Percentiles rank a stretch among this genome's conserved stretches.
Conservation (phyloP, 331 rosid species). For the Phaseolus coccineus region DNA sequence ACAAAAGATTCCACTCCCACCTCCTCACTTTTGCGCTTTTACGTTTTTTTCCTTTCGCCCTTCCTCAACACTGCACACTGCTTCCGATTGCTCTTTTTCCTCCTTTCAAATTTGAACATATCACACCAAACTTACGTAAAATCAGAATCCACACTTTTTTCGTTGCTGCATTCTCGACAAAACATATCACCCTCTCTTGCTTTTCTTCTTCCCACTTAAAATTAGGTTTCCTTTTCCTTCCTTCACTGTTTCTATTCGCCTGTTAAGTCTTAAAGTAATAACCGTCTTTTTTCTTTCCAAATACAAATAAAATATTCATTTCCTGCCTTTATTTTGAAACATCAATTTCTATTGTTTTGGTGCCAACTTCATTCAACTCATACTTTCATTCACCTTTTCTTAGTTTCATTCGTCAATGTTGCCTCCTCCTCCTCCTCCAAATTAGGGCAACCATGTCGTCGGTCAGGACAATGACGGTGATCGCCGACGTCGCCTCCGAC, state of each 20-base stretch:
- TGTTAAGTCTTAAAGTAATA: too few relatives aligned
- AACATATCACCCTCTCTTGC: conserved; percentile 4
- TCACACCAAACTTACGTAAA: background rate
- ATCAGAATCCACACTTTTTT: background rate
- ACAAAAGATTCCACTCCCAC: background rate
- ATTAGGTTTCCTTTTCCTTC: conserved; percentile 38
- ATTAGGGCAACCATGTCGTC: conserved; percentile 61
- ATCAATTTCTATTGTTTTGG: conserved; percentile 36
- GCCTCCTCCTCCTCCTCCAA: conserved; percentile 41
- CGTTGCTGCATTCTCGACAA: conserved; percentile 7
- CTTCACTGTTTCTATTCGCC: background rate
- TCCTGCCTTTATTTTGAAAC: conserved; percentile 45
- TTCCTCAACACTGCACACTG: background rate
- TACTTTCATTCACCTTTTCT: conserved; percentile 24
- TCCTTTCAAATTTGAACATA: conserved; percentile 44
- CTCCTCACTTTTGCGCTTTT: background rate
- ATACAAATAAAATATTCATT: background rate
- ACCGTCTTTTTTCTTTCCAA: conserved; percentile 28
- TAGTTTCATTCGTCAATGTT: conserved; percentile 44
- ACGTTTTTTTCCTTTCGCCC: background rate
- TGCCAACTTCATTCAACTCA: conserved; percentile 16
- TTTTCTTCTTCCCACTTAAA: background rate
- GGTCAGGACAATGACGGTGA: conserved; percentile 50
- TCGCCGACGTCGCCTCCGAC: conserved; percentile 40
- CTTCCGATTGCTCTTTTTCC: conserved; percentile 39